These are phyloP conservation scores for Durotheca rogersii DNA, from an alignment of 495 filamentous ascomycete species.

Conservation along the genomic window DNA sequence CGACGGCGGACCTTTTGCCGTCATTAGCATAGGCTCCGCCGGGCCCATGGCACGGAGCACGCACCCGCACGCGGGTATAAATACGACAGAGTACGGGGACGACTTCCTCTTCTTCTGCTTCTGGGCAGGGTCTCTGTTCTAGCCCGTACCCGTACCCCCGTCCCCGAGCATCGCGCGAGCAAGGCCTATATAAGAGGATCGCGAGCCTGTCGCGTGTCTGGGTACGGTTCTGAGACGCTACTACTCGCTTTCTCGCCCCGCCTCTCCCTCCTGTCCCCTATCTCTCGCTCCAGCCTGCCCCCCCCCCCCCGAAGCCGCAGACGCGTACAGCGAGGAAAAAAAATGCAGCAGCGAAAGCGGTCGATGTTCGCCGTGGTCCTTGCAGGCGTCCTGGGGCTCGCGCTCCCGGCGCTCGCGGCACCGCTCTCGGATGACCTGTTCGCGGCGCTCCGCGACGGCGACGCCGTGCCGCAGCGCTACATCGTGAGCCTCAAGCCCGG, in stretches of 20 bases:
- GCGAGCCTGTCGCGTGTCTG: too few relatives aligned
- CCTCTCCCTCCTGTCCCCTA: too few relatives aligned
- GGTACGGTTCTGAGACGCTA: too few relatives aligned
- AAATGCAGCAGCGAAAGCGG: conserved; percentile 9
- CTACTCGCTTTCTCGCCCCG: too few relatives aligned
- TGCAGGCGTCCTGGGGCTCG: conserved; percentile 8
- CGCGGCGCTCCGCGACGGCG: conserved; percentile 14
- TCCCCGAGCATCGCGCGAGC: too few relatives aligned
- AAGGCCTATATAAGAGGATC: too few relatives aligned
- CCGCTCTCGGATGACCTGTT: conserved; percentile 1
- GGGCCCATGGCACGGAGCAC: too few relatives aligned
- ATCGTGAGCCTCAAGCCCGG: conserved; percentile 55
- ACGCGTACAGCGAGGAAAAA: conserved; percentile 3
- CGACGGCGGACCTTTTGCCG: conserved; percentile 1
- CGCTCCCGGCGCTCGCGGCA: conserved; percentile 7
- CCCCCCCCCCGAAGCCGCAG: too few relatives aligned
- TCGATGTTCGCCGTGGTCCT: neutral
- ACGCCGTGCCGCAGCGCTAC: conserved; percentile 49
- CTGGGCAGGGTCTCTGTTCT: too few relatives aligned
- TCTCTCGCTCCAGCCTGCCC: neutral
- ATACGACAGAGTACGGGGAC: conserved; percentile 23
- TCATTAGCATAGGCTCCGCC: too few relatives aligned
- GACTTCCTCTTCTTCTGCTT: too few relatives aligned
- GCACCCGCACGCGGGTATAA: conserved; percentile 4
- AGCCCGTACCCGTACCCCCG: too few relatives aligned